A percentile compares a stretch with the other conserved stretches of the same genome.
Conservation (phyloP, 441 rosid genomes). For the Melastoma candidum region DNA sequence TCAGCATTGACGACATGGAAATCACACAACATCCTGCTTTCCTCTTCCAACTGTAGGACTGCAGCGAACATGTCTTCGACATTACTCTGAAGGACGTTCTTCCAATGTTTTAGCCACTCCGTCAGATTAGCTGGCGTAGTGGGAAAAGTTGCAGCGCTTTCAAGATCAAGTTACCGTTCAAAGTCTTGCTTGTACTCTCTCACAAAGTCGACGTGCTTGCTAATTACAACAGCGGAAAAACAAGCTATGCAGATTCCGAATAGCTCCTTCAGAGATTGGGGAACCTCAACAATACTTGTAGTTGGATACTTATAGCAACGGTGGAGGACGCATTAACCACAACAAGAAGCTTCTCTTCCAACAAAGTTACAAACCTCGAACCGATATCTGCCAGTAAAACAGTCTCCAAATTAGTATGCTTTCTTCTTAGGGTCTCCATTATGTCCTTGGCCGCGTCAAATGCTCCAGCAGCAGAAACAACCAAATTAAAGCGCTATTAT, state of each 20-base stretch:
- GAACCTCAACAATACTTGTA: constrained; percentile 95
- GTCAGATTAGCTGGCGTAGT: constrained; percentile 81
- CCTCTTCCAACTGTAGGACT: constrained; percentile 89
- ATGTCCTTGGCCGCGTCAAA: constrained; percentile 96
- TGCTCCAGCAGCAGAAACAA: constrained; percentile 77
- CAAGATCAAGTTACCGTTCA: constrained; percentile 92
- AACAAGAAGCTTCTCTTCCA: constrained; percentile 97
- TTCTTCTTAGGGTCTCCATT: constrained; percentile 95
- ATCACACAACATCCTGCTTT: constrained; percentile 84
- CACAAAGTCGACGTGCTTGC: constrained; percentile 96
- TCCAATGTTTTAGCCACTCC: constrained; percentile 83
- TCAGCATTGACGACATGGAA: constrained; percentile 96
- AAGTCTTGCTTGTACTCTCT: constrained; percentile 94
- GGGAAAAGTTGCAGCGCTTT: constrained; percentile 79
- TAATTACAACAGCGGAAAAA: constrained; percentile 95
- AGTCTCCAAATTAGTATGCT: constrained; percentile 87
- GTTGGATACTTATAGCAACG: constrained; percentile 99
- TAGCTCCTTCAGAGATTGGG: constrained; percentile 96
- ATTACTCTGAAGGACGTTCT: constrained; percentile 89
- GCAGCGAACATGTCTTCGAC: constrained; percentile 96
- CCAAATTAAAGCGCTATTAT: constrained; percentile 53
- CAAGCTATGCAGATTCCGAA: constrained; percentile 98
- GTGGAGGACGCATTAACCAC: constrained; percentile 98
- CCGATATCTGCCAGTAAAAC: constrained; percentile 97
- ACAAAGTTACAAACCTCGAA: constrained; percentile 90